Conservation (phyloP, 2,329 filamentous ascomycete species). For the Penicillium sp. region DNA sequence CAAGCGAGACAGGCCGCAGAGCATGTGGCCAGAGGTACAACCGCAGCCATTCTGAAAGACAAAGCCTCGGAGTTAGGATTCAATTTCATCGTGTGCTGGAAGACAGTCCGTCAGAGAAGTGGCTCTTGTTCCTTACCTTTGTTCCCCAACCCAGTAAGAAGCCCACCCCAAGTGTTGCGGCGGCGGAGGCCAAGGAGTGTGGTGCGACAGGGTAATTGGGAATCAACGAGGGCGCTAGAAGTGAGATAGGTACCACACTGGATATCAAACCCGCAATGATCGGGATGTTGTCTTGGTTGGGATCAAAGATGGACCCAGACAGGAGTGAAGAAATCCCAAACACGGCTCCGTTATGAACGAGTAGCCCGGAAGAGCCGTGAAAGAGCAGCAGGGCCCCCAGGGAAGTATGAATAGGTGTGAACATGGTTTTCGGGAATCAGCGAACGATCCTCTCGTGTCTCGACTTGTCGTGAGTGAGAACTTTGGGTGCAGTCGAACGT, state of each 20-base stretch:
- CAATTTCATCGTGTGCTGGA: not conserved
- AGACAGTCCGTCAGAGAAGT: too few species aligned
- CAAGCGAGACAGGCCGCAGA: constrained; percentile 47
- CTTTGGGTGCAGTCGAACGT: too few species aligned
- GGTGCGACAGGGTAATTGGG: constrained; percentile 39
- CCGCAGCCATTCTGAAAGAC: constrained; percentile 41
- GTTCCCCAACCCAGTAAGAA: constrained; percentile 48
- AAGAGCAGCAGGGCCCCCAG: constrained; percentile 48
- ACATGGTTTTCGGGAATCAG: constrained; percentile 34
- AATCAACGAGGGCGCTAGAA: constrained; percentile 41
- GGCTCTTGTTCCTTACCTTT: constrained; percentile 35
- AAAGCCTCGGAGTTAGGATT: not conserved
- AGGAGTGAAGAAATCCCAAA: constrained; percentile 48
- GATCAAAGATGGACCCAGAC: constrained; percentile 36
- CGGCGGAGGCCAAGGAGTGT: constrained; percentile 28
- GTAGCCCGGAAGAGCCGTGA: constrained; percentile 45
- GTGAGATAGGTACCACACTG: constrained; percentile 39
- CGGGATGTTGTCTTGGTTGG: constrained; percentile 38
- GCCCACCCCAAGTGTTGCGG: constrained; percentile 39
- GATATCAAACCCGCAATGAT: constrained; percentile 44
- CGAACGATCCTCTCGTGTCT: not conserved
- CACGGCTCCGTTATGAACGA: constrained; percentile 47
- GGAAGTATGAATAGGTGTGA: constrained; percentile 48
- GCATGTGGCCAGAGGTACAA: constrained; percentile 53
- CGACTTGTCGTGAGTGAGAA: too few species aligned